Base-by-base conservation (phyloP, 108 stramenopile genomes). In the Nitzschia sp. region DNA sequence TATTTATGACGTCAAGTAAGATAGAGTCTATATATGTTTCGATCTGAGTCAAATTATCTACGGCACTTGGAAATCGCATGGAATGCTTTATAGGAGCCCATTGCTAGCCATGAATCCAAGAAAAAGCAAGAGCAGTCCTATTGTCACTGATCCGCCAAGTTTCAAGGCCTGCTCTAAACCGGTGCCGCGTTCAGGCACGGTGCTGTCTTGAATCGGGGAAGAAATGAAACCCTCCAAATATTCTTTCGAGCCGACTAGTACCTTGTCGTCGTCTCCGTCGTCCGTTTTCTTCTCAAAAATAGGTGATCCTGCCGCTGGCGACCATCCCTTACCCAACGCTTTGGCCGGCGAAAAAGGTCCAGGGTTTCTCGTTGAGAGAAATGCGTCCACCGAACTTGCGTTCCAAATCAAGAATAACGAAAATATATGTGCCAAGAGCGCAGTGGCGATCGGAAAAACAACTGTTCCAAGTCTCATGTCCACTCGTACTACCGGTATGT, bases 41-140 rank as follows among this genome's bases (percentile, higher is more conserved):
- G n/a, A n/a, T n/a, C n/a, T n/a, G n/a, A n/a, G n/a, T 41, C 38
- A 41, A 9, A 41, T 41, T 41, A 13, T 9, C 38, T 9, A 41
- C 38, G 38, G 6, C n/a, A n/a, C n/a, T n/a, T n/a, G n/a, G n/a
- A n/a, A n/a, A n/a, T n/a, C 45, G 17, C n/a, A n/a, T 28, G 28
- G 33, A 17, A 0, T 9, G 21, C 29, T 13, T 64, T 66, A 73
- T 16, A 73, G 19, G 16, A 73, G 65, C 26, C 65, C 72, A 52
- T 73, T 73, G 72, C 72, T 73, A 13, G 58, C 64, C 72, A 73
- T 58, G 45, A 73, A 73, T 16, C 58, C 72, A 3, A 66, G 41
- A 17, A 73, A 32, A 15, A 73, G 56, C 17, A 48, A 41, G 1
- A 52, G 57, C 34, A 73, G 27, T 19, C 34, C 72, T 1, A 58